Evolutionary conservation across 768 basidiomycete genomes (phyloP).

Genomic region (Sarcomyxa edulis): DNA sequence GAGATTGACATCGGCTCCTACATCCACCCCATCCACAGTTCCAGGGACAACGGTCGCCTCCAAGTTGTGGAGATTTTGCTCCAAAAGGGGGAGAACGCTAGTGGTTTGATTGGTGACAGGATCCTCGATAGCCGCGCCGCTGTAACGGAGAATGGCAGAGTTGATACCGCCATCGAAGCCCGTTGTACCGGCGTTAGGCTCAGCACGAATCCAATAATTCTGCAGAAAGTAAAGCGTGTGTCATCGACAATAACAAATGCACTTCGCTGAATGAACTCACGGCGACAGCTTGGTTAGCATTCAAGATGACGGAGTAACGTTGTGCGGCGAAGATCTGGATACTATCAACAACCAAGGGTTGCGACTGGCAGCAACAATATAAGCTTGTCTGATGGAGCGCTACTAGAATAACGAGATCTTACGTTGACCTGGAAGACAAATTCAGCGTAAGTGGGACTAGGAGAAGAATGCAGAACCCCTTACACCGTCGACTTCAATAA

Average conservation of each 20-base stretch:
- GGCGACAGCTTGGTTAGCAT: slow-evolving; percentile 29
- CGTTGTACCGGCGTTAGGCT: slow-evolving; percentile 17
- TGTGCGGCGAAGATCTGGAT: slow-evolving; percentile 35
- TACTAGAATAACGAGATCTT: too few relatives aligned
- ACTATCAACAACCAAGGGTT: slow-evolving; percentile 29
- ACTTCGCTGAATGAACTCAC: too few relatives aligned
- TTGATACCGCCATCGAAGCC: slow-evolving; percentile 36
- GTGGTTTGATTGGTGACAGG: slow-evolving; percentile 23
- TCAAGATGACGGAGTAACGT: slow-evolving; percentile 29
- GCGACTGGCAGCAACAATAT: too few relatives aligned
- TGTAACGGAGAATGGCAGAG: slow-evolving; percentile 50
- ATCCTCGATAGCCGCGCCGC: slow-evolving; percentile 29
- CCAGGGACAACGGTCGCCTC: background rate
- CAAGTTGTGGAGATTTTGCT: slow-evolving; percentile 17
- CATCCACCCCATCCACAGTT: background rate
- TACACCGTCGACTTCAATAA: slow-evolving; percentile 40
- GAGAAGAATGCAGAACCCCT: slow-evolving; percentile 18
- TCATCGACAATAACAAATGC: too few relatives aligned
- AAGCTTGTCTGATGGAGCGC: too few relatives aligned
- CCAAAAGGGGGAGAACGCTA: slow-evolving; percentile 20
- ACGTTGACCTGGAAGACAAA: too few relatives aligned
- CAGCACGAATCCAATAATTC: slow-evolving; percentile 36
- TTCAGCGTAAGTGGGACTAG: too few relatives aligned
- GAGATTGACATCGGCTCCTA: slow-evolving; percentile 6
- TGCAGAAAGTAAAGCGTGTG: too few relatives aligned